These are phyloP conservation scores for Mycena floridula DNA, from an alignment of 768 basidiomycete species.

Conservation along the genomic window DNA sequence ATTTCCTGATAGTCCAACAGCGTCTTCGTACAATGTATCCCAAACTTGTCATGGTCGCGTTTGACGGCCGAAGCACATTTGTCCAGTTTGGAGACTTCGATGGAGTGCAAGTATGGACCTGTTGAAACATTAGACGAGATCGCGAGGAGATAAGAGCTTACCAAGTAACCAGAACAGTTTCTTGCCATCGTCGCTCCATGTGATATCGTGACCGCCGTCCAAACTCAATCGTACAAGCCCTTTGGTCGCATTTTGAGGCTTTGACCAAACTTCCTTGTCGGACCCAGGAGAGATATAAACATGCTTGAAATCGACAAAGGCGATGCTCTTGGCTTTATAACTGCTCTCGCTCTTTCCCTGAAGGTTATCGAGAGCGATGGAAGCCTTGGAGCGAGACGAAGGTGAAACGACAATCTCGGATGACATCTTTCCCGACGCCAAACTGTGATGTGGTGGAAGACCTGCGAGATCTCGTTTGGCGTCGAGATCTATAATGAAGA, in stretches of 20 bases:
- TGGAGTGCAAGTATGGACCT: conserved; percentile 61
- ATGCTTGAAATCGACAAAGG: conserved; percentile 67
- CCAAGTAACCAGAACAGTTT: conserved; percentile 73
- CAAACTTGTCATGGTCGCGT: conserved; percentile 48
- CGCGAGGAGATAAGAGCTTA: conserved; percentile 18
- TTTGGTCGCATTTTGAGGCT: conserved; percentile 59
- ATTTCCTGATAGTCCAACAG: conserved; percentile 56
- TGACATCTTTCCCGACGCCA: conserved; percentile 54
- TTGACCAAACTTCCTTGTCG: conserved; percentile 55
- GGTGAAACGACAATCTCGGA: conserved; percentile 47
- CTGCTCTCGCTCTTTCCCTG: conserved; percentile 7
- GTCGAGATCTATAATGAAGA: conserved; percentile 45
- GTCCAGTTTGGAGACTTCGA: conserved; percentile 47
- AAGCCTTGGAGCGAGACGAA: too few relatives aligned
- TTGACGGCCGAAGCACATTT: conserved; percentile 43
- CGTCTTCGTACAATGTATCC: conserved; percentile 53
- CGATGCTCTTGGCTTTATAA: conserved; percentile 32
- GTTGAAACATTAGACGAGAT: neutral
- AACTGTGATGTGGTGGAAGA: conserved; percentile 33
- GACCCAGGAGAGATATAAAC: conserved; percentile 50
- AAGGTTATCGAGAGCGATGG: conserved; percentile 1
- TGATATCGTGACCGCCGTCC: conserved; percentile 69
- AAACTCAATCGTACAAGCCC: conserved; percentile 58
- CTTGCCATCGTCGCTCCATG: conserved; percentile 58
- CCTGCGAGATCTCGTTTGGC: conserved; percentile 40